phyloP scores from a whole-genome alignment of 2,329 filamentous ascomycete genomes.

The Aspergillus sp. region DNA sequence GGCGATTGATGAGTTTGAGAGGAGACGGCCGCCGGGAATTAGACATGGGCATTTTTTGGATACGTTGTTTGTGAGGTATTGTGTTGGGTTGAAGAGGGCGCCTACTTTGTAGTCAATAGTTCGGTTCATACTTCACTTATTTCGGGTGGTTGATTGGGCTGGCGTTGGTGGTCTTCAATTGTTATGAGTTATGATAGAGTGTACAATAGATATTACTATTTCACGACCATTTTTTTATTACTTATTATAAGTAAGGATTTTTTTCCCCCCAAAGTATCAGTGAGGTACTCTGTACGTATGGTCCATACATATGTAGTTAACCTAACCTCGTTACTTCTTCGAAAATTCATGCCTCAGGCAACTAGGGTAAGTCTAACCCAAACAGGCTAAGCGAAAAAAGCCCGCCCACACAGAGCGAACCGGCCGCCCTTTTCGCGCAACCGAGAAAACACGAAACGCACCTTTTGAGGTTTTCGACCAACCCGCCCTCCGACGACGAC shows the following conservation, averaged over 20 bases:
- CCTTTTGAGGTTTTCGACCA: background rate
- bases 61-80: slow-evolving; percentile 72
- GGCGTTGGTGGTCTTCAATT: background rate
- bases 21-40: slow-evolving; percentile 71
- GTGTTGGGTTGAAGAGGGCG: slow-evolving; percentile 42
- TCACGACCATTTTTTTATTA: background rate
- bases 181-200: slow-evolving; percentile 20
- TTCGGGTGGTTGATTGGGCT: slow-evolving; percentile 1
- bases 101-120: slow-evolving; percentile 26
- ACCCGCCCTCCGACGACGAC: slow-evolving; percentile 31
- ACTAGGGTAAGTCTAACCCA: slow-evolving; percentile 35
- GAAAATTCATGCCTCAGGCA: slow-evolving; percentile 10
- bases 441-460: too few relatives aligned
- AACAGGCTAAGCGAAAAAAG: slow-evolving; percentile 36
- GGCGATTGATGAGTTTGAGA: slow-evolving; percentile 72
- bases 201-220: slow-evolving; percentile 9
- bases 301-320: background rate
- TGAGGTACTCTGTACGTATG: too few relatives aligned
- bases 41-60: slow-evolving; percentile 85
- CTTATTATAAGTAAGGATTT: too few relatives aligned
- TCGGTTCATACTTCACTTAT: background rate
- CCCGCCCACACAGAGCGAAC: slow-evolving; percentile 25
- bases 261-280: too few relatives aligned
- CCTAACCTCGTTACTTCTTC: too few relatives aligned
- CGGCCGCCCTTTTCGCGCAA: too few relatives aligned